Base-by-base conservation (phyloP, 495 filamentous ascomycete species). In the Lophiotrema nucula region DNA sequence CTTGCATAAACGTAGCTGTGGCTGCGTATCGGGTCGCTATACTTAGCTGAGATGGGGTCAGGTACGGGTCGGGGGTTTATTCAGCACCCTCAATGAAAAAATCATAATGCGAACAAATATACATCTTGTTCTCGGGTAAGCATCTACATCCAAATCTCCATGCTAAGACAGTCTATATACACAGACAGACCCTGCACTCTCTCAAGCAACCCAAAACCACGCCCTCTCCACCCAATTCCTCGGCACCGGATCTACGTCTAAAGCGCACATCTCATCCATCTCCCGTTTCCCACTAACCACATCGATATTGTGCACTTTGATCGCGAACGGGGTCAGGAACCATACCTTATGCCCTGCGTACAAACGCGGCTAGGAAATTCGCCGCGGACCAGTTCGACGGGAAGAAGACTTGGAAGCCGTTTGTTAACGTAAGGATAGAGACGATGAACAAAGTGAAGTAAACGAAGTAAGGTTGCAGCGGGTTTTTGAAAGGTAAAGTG, bases 351-450 rank as follows among this genome's bases (percentile, higher is more conserved):
- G 69, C 26, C 68, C 70, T 3, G 69, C 27, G 43, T 69, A 72
- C 21, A 70, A 33, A 70, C 0, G 68, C 66, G 2, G 68, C 64
- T 1, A 70, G 35, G 47, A 70, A 70, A 47, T 51, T 54, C 21
- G 53, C 15, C 10, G 54, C 63, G 28, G 47, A 64, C 68, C 68
- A 79, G 0, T 75, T 56, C 2, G 23, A 53, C 5, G 66, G 64
- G 38, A 69, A 69, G 53, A 73, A 74, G 35, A 72, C 64, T 41
- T 60, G 56, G 60, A 73, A 72, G 35, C 71, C 71, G 53, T 72
- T 73, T 8, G 66, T 70, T 0, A 73, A 35, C 13, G 61, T 70
- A 27, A 69, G 56, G 4, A 63, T 3, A 19, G 16, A 47, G 23
- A 63, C 47, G 19, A 63, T 25, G 4, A 22, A 18, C 13, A 63